These are phyloP conservation scores for Aspergillus saccharolyticus DNA, from an alignment of 495 filamentous ascomycete species.

Conservation along the genomic window DNA sequence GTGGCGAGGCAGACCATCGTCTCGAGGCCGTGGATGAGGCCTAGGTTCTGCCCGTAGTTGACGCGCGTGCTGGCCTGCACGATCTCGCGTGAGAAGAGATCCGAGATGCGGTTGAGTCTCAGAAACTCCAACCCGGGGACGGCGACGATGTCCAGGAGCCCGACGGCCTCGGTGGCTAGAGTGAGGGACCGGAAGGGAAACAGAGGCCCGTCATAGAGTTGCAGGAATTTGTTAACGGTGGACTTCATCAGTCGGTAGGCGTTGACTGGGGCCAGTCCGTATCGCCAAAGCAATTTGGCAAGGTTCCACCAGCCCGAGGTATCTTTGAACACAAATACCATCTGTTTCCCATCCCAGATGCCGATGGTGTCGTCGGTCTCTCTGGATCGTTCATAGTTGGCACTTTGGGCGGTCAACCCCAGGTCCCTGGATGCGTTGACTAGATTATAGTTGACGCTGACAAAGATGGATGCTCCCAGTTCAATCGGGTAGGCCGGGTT, in stretches of 20 bases:
- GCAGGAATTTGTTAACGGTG: slow-evolving; percentile 68
- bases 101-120: slow-evolving; percentile 58
- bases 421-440: slow-evolving; percentile 69
- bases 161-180: slow-evolving; percentile 57
- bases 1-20: slow-evolving; percentile 93
- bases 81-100: slow-evolving; percentile 70
- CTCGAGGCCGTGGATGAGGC: slow-evolving; percentile 79
- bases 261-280: slow-evolving; percentile 71
- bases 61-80: slow-evolving; percentile 90
- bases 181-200: slow-evolving; percentile 83
- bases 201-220: slow-evolving; percentile 71
- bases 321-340: slow-evolving; percentile 62
- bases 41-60: slow-evolving; percentile 90
- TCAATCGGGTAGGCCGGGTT: slow-evolving; percentile 70
- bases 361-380: slow-evolving; percentile 53
- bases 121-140: slow-evolving; percentile 70
- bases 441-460: slow-evolving; percentile 78
- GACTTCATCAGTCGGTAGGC: slow-evolving; percentile 68
- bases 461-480: slow-evolving; percentile 89
- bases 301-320: slow-evolving; percentile 71
- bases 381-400: slow-evolving; percentile 28
- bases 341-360: slow-evolving; percentile 76
- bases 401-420: slow-evolving; percentile 49
- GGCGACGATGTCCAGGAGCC: slow-evolving; percentile 57
- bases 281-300: slow-evolving; percentile 76